Percentiles rank a stretch among this genome's conserved stretches.
These are phyloP conservation scores for Luffa aegyptiaca DNA, from an alignment of 306 rosid species.

Conservation along the genomic window DNA sequence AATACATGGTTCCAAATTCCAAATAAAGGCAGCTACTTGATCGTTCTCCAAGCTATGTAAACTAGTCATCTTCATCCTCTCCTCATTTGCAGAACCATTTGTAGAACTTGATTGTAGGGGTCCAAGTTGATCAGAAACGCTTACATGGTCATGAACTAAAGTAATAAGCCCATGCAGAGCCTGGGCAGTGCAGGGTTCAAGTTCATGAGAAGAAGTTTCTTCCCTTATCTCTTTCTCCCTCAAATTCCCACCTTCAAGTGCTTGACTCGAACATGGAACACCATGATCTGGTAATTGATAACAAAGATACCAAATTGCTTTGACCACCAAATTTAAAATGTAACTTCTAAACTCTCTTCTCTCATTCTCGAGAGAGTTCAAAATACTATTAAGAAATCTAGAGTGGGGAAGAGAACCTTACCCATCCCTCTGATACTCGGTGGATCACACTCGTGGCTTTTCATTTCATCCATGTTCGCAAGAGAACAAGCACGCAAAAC, in stretches of 20 bases:
- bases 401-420: constrained; percentile 11
- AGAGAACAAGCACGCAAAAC: constrained; percentile 27
- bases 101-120: constrained; percentile 30
- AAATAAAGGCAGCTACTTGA: constrained; percentile 53
- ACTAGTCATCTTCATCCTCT: constrained; percentile 16
- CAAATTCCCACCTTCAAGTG: constrained; percentile 28
- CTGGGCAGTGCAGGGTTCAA: constrained; percentile 51
- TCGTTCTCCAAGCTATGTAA: constrained; percentile 48
- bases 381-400: not conserved
- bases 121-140: constrained; percentile 26
- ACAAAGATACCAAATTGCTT: not conserved
- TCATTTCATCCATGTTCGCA: constrained; percentile 29
- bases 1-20: constrained; percentile 42
- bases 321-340: not conserved
- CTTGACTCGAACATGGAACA: constrained; percentile 22
- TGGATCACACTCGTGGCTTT: constrained; percentile 13
- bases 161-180: constrained; percentile 81
- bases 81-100: constrained; percentile 37
- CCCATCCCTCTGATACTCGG: constrained; percentile 21
- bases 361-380: not conserved
- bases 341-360: not conserved
- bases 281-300: constrained; percentile 24
- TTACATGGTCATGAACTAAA: constrained; percentile 55
- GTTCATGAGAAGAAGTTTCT: constrained; percentile 27
- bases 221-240: constrained; percentile 34